Percentiles rank a stretch among this genome's conserved stretches.
These are phyloP conservation scores for Arthrinium phaeospermum DNA, from an alignment of 2,329 filamentous ascomycete genomes.

Conservation along the genomic window DNA sequence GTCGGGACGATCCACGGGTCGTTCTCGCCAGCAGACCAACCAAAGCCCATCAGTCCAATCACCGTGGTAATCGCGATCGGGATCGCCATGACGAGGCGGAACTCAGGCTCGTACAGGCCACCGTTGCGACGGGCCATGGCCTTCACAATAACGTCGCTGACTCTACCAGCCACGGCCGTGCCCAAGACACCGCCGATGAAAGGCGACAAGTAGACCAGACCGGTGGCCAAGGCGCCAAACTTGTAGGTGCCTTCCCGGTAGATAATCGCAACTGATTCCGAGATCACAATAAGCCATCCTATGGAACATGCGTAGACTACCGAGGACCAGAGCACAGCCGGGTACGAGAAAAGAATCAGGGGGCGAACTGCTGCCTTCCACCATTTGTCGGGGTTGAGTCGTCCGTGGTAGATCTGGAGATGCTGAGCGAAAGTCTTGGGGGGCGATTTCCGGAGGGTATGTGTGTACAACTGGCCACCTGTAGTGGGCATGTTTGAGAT, in stretches of 20 bases:
- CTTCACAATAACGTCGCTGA: constrained; percentile 84
- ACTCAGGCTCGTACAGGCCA: constrained; percentile 96
- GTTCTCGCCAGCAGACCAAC: constrained; percentile 81
- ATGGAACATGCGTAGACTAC: constrained; percentile 86
- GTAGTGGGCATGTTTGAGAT: constrained; percentile 41
- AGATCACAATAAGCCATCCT: constrained; percentile 95
- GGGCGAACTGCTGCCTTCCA: constrained; percentile 77
- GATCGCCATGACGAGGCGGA: constrained; percentile 84
- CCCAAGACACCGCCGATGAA: constrained; percentile 89
- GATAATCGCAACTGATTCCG: constrained; percentile 82
- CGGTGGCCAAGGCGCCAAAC: constrained; percentile 80
- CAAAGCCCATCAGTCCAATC: constrained; percentile 91
- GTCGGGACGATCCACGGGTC: constrained; percentile 92
- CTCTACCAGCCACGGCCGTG: constrained; percentile 87
- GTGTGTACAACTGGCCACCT: constrained; percentile 67
- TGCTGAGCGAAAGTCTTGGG: constrained; percentile 75
- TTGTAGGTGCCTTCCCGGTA: constrained; percentile 78
- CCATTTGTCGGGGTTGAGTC: constrained; percentile 81
- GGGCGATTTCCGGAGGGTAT: constrained; percentile 69
- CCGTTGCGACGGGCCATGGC: constrained; percentile 84
- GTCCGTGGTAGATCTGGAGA: constrained; percentile 78
- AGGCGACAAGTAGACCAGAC: constrained; percentile 86
- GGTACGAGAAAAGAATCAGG: constrained; percentile 86
- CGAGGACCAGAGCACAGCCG: constrained; percentile 86
- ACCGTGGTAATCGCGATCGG: constrained; percentile 80